Conservation (phyloP, 148 eudicot genomes). For the Rhododendron ferrugineum region DNA sequence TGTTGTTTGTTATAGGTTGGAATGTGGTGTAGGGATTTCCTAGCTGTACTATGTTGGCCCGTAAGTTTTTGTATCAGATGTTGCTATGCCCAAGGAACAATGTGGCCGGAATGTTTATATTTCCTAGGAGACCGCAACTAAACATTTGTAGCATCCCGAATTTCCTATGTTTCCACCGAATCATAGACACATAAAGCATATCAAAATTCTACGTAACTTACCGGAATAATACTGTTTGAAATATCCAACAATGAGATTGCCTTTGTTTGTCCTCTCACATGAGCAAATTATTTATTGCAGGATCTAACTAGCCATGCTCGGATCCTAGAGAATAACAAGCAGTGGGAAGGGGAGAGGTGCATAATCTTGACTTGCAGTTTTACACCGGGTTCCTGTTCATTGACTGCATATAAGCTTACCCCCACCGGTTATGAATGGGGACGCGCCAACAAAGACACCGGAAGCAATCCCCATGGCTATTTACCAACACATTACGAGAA, state of each 20-base stretch:
- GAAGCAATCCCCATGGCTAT: conserved; percentile 91
- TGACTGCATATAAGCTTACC: conserved; percentile 96
- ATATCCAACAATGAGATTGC: neutral
- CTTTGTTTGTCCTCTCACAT: conserved; percentile 5
- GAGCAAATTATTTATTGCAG: conserved; percentile 26
- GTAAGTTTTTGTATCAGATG: neutral
- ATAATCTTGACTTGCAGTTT: conserved; percentile 95
- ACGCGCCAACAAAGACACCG: conserved; percentile 76
- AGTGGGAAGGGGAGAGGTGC: conserved; percentile 98
- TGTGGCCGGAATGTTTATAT: neutral
- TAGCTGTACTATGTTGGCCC: neutral
- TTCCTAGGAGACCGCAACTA: neutral
- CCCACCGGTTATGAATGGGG: conserved; percentile 99
- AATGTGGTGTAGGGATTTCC: conserved; percentile 2
- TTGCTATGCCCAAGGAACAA: neutral
- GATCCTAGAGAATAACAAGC: conserved; percentile 78
- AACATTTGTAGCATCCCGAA: neutral
- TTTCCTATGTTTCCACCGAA: neutral
- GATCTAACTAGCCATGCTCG: conserved; percentile 89
- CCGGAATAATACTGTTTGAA: neutral
- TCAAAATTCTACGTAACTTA: neutral
- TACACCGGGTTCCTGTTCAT: conserved; percentile 95
- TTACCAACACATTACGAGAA: conserved; percentile 97
- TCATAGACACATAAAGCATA: neutral
- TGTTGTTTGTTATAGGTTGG: neutral